Evolutionary conservation across 169 alveolate genomes (phyloP).

Genomic region (Plasmodium coatneyi): DNA sequence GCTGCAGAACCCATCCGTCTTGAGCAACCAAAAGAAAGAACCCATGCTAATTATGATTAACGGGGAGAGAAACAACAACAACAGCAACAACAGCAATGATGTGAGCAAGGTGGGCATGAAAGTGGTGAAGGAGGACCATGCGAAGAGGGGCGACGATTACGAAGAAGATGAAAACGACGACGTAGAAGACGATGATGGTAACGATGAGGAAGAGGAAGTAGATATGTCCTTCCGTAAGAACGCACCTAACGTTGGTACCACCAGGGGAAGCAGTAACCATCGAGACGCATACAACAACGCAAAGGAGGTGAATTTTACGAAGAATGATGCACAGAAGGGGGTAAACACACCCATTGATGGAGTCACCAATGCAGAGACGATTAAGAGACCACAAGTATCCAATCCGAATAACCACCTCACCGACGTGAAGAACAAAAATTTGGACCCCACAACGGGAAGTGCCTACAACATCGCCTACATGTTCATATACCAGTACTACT

Average conservation of each 20-base stretch:
- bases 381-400: not conserved
- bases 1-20: not conserved
- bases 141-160: not conserved
- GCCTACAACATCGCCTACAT: constrained; percentile 52
- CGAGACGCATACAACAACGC: not conserved
- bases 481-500: constrained; percentile 66
- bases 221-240: not conserved
- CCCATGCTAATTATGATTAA: not conserved
- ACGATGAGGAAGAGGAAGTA: not conserved
- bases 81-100: not conserved
- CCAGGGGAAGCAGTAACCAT: not conserved
- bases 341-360: not conserved
- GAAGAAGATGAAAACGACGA: not conserved
- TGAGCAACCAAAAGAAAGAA: not conserved
- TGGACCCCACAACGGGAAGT: not conserved
- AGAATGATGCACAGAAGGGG: not conserved
- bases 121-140: not conserved
- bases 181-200: not conserved
- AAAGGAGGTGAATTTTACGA: not conserved
- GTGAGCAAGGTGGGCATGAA: not conserved
- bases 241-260: not conserved
- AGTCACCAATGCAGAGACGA: not conserved
- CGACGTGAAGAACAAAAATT: not conserved
- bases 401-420: not conserved
- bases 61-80: not conserved